Evolutionary conservation across 2,329 filamentous ascomycete genomes (phyloP), one percentile per base, ranked within the genome.

Genomic region (Fusarium redolens): DNA sequence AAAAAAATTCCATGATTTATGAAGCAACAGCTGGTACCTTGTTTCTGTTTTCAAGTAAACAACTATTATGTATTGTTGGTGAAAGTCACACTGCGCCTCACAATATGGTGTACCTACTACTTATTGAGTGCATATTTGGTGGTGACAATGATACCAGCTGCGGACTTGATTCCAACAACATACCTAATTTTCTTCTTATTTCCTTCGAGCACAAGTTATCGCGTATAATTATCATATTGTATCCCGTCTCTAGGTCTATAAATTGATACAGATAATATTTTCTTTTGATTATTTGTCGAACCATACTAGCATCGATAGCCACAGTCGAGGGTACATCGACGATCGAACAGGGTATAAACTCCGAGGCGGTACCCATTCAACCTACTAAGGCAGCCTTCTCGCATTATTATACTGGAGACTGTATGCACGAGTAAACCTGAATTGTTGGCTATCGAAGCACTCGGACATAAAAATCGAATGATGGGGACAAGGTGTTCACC

Each of bases 401-500:
- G 31, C 35, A 51, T 48, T 37, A 37, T 22, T 38, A 51, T 38
- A 22, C 50, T 40, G 50, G 50, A 38, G 22, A 54, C 50, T 38
- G 18, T 28, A 56, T 64, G 59, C 30, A 48, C 31, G 38, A 37
- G 50, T 41, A 31, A 33, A 48, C 15, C 43, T 13, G 35, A 59
- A 31, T 44, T 51, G 40, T 51, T 55, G 9, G 17, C 20, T 38
- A 65, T 73, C 71, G 71, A 68, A 74, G 52, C 58, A 74, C 63
- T 40, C 41, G 25, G 44, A 55, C 67, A 63, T 72, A 56, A 9
- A 40, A 66, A 65, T 72, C 71, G 71, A 73, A 74, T 40, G 62
- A 73, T 65, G 65, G 45, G 47, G 40, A 28, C 37, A 47, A 37
- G 31, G 28, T 20, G 45, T 33, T 41, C 18, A 38, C 40, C 40